Conservation (phyloP, 2,329 filamentous ascomycete genomes). For the Orbilia brochopaga region DNA sequence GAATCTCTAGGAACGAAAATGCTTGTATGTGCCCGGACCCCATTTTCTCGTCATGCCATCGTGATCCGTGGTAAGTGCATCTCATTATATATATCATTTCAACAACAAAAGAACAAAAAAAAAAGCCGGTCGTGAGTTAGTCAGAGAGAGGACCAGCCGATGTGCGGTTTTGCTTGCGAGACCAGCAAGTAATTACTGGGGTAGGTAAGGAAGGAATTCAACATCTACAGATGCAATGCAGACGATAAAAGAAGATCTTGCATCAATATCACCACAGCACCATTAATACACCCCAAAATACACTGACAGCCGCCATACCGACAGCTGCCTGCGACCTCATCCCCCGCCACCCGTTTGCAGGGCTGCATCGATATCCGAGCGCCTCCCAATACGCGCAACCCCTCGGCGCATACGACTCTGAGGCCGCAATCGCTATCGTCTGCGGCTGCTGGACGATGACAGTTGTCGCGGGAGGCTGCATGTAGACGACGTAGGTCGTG, state of each 20-base stretch:
- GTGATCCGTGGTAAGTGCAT: too few species aligned
- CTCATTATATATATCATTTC: constrained; percentile 10
- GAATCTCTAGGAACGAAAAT: too few species aligned
- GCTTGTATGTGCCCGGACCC: too few species aligned
- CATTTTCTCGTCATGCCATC: too few species aligned
- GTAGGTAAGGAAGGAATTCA: too few species aligned
- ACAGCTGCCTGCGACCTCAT: constrained; percentile 6
- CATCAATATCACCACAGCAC: constrained; percentile 16
- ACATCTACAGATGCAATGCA: constrained; percentile 5
- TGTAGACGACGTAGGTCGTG: constrained; percentile 43
- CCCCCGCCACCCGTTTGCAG: constrained; percentile 21
- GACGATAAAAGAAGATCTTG: not conserved
- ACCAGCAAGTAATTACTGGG: too few species aligned
- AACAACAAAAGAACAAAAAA: constrained; percentile 9
- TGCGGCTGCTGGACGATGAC: constrained; percentile 40
- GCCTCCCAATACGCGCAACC: constrained; percentile 49
- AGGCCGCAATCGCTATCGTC: constrained; percentile 29
- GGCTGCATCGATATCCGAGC: constrained; percentile 42
- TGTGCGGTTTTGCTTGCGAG: too few species aligned
- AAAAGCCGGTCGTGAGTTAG: not conserved
- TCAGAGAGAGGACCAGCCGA: too few species aligned
- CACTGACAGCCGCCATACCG: constrained; percentile 5
- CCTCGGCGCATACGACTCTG: constrained; percentile 40
- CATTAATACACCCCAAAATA: constrained; percentile 24
- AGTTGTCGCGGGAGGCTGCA: constrained; percentile 33